phyloP scores from a whole-genome alignment of 2,329 filamentous ascomycete genomes.

The Zasmidium angulare region DNA sequence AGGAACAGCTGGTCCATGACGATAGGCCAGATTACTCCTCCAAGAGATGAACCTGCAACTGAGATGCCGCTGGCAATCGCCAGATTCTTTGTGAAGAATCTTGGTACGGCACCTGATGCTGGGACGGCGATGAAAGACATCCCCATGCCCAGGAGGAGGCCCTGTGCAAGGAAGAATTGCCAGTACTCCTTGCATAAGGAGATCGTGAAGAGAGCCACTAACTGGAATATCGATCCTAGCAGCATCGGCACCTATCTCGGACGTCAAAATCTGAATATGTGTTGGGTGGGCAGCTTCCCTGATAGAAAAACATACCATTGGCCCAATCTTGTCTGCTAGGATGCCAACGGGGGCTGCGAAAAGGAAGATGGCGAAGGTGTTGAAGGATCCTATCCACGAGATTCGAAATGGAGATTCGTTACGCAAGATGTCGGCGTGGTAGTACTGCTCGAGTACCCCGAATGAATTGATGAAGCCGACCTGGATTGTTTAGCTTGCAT shows the following conservation, averaged over 20 bases:
- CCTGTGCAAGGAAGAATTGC: constrained; percentile 55
- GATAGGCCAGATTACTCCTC: constrained; percentile 47
- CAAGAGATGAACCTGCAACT: constrained; percentile 50
- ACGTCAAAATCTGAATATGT: no score
- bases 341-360: constrained; percentile 30
- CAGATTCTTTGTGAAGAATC: constrained; percentile 50
- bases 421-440: constrained; percentile 20
- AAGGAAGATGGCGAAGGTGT: constrained; percentile 27
- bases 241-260: constrained; percentile 12
- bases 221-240: constrained; percentile 31
- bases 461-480: constrained; percentile 31
- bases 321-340: constrained; percentile 30
- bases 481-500: background rate
- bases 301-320: constrained; percentile 4
- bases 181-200: constrained; percentile 50
- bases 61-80: constrained; percentile 43
- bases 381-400: constrained; percentile 33
- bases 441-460: constrained; percentile 30
- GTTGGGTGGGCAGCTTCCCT: no score
- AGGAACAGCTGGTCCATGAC: background rate
- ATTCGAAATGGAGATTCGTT: constrained; percentile 27
- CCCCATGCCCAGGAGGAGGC: constrained; percentile 44
- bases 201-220: constrained; percentile 51
- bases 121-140: constrained; percentile 48
- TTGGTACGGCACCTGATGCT: constrained; percentile 46